A percentile compares a stretch with the other conserved stretches of the same genome.
Conservation (phyloP, 2,329 filamentous ascomycete species). For the Zymoseptoria passerinii region DNA sequence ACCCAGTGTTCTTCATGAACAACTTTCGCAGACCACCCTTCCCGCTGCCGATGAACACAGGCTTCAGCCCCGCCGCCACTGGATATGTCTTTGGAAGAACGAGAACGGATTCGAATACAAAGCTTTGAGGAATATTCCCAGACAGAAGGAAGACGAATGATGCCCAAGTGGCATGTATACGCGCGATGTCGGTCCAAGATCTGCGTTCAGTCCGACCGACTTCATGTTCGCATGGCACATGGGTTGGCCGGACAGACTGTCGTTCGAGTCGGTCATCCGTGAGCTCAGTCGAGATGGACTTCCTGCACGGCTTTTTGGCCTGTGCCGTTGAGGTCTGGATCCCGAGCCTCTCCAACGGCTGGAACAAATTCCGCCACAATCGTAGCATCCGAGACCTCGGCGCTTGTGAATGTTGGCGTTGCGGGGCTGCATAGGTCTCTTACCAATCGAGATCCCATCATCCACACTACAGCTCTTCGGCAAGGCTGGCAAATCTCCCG, state of each 20-base stretch:
- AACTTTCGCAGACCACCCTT: constrained; percentile 50
- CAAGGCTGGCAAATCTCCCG: constrained; percentile 10
- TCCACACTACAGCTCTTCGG: constrained; percentile 4
- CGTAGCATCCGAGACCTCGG: neutral
- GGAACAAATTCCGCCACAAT: neutral
- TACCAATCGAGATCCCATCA: constrained; percentile 10
- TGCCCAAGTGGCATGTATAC: neutral
- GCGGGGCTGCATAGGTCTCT: neutral
- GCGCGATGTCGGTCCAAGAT: neutral
- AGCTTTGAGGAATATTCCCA: constrained; percentile 15
- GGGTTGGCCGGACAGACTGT: neutral
- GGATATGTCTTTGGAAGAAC: constrained; percentile 33
- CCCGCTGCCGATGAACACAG: constrained; percentile 31
- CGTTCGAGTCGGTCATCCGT: neutral
- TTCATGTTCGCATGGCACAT: neutral
- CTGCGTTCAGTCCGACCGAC: neutral
- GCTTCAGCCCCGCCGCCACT: constrained; percentile 37
- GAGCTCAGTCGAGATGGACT: neutral
- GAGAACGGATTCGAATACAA: constrained; percentile 12
- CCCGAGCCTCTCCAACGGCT: neutral
- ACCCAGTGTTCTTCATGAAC: constrained; percentile 70
- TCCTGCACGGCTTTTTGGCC: neutral
- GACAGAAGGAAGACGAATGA: neutral
- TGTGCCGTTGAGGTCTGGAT: neutral
- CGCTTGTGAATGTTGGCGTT: neutral